Evolutionary conservation across 768 basidiomycete species (phyloP).

Genomic region (Kwoniella dejecticola): DNA sequence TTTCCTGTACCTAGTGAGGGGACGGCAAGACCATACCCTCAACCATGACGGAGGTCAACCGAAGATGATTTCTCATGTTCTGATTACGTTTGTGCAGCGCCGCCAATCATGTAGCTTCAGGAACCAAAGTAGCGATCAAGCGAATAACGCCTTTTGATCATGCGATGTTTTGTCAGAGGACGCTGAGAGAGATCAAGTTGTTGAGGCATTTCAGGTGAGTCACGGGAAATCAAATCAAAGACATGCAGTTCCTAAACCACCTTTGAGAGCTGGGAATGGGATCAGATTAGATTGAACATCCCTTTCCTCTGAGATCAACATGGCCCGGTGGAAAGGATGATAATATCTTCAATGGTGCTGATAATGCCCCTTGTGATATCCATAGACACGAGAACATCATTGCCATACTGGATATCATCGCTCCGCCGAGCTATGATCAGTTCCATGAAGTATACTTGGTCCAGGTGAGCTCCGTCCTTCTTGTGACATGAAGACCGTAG

Average conservation of each 20-base stretch:
- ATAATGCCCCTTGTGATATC: neutral
- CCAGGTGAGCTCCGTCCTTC: conserved; percentile 25
- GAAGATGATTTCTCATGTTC: neutral
- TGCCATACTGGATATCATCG: conserved; percentile 89
- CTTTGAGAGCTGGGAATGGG: too few relatives aligned
- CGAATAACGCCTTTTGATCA: conserved; percentile 94
- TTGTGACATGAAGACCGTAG: neutral
- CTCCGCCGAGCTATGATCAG: conserved; percentile 69
- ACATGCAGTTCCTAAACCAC: too few relatives aligned
- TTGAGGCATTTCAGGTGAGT: conserved; percentile 66
- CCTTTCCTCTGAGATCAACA: too few relatives aligned
- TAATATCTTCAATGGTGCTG: neutral
- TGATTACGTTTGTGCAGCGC: conserved; percentile 56
- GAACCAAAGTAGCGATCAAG: conserved; percentile 90
- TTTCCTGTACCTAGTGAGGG: too few relatives aligned
- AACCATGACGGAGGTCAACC: too few relatives aligned
- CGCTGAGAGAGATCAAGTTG: conserved; percentile 87
- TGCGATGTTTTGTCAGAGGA: conserved; percentile 57
- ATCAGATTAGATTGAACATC: too few relatives aligned
- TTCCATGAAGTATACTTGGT: conserved; percentile 78
- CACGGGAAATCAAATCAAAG: too few relatives aligned
- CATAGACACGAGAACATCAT: conserved; percentile 82
- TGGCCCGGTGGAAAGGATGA: neutral
- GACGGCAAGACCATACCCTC: too few relatives aligned
- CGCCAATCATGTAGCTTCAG: conserved; percentile 74